Evolutionary conservation across 169 alveolate species (phyloP).

Genomic region (Perkinsus marinus): DNA sequence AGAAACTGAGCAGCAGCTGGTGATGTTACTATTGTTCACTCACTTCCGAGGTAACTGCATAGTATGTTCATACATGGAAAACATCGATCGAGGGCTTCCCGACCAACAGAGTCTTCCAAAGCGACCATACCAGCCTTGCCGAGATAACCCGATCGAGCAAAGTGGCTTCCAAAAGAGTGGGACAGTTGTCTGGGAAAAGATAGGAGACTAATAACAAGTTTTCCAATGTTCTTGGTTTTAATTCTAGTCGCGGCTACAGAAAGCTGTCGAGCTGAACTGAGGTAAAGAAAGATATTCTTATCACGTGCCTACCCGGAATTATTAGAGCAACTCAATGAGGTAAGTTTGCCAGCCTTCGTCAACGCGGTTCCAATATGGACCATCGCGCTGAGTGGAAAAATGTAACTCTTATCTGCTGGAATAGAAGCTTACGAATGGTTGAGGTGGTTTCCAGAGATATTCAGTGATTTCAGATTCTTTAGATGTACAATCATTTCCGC

Average conservation of each 20-base stretch:
- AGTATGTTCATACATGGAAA: not conserved
- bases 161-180: not conserved
- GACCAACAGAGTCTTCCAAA: not conserved
- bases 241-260: no score
- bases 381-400: not conserved
- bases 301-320: not conserved
- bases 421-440: not conserved
- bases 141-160: not conserved
- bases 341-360: not conserved
- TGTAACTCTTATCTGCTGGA: not conserved
- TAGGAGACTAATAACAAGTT: not conserved
- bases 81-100: not conserved
- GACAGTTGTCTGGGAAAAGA: not conserved
- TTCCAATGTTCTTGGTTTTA: no score
- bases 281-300: no score
- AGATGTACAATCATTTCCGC: not conserved
- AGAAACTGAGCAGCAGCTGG: not conserved
- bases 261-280: no score
- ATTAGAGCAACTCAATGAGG: not conserved
- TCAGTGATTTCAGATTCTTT: not conserved
- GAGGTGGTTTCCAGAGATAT: not conserved
- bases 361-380: not conserved
- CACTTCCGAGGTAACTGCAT: not conserved
- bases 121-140: not conserved
- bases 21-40: not conserved